Percentiles rank a stretch among this genome's conserved stretches.
Evolutionary conservation across 2,329 filamentous ascomycete species (phyloP).

Genomic region (Ophiostoma sp.): DNA sequence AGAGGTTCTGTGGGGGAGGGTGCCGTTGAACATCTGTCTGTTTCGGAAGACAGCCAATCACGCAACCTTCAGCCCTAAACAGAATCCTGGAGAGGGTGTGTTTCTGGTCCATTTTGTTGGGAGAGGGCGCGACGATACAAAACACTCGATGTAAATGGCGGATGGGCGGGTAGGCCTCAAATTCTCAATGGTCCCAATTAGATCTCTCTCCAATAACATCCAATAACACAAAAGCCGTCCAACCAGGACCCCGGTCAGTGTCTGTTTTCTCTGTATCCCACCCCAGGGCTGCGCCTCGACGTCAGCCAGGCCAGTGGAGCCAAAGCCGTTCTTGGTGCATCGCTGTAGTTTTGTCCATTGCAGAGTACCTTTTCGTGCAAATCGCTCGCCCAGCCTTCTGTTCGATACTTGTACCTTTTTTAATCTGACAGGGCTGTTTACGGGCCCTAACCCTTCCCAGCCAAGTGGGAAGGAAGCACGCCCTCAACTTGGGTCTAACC

Average conservation of each 20-base stretch:
- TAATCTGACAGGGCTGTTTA: background rate
- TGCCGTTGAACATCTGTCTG: background rate
- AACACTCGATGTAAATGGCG: background rate
- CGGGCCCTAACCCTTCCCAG: conserved; percentile 19
- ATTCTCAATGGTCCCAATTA: background rate
- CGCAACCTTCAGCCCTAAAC: conserved; percentile 19
- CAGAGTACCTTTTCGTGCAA: background rate
- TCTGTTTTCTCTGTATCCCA: background rate
- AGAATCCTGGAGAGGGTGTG: conserved; percentile 6
- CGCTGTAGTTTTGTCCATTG: background rate
- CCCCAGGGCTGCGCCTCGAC: conserved; percentile 18
- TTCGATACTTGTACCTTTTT: background rate
- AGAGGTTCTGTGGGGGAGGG: background rate
- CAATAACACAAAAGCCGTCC: conserved; percentile 12
- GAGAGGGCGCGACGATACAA: background rate
- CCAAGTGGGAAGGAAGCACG: conserved; percentile 21
- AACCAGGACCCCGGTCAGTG: conserved; percentile 4
- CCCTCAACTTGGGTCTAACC: conserved; percentile 3
- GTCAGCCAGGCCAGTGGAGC: conserved; percentile 6
- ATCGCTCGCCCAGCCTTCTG: background rate
- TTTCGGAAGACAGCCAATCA: conserved; percentile 22
- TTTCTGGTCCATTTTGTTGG: conserved; percentile 16
- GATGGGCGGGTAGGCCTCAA: background rate
- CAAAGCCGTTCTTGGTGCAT: conserved; percentile 14
- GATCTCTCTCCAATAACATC: background rate